Conservation (phyloP, 1,284 basidiomycete genomes). For the Pseudomicrostroma phylloplanum region DNA sequence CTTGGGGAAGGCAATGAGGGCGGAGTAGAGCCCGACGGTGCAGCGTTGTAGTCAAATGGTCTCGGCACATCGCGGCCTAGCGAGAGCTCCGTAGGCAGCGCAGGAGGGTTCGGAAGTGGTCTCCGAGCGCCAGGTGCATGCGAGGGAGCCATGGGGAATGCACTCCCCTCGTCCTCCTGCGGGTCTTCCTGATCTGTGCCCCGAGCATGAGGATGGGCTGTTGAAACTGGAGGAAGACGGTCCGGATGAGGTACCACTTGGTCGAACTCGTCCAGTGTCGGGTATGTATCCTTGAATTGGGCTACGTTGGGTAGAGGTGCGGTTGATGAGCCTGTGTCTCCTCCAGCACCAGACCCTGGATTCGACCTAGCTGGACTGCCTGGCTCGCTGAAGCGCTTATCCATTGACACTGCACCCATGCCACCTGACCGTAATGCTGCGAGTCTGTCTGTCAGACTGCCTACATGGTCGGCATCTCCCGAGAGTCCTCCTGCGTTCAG, state of each 20-base stretch:
- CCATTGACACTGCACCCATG: background rate
- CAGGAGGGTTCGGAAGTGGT: constrained; percentile 27
- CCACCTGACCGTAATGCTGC: background rate
- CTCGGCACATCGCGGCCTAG: constrained; percentile 27
- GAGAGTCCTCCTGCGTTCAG: background rate
- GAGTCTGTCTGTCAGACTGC: background rate
- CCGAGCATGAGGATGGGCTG: constrained; percentile 3
- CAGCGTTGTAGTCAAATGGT: constrained; percentile 17
- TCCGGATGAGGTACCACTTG: constrained; percentile 4
- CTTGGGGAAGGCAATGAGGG: background rate
- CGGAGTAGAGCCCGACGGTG: background rate
- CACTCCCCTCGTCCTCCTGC: constrained; percentile 8
- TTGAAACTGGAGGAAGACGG: background rate
- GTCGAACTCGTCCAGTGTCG: constrained; percentile 38
- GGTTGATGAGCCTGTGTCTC: background rate
- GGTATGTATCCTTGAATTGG: constrained; percentile 30
- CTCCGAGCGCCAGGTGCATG: constrained; percentile 20
- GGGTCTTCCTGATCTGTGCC: background rate
- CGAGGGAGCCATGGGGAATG: constrained; percentile 24
- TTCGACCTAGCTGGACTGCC: background rate
- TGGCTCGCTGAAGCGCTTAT: constrained; percentile 4
- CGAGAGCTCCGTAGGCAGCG: constrained; percentile 22
- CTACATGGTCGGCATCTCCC: constrained; percentile 1
- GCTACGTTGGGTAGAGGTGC: constrained; percentile 22
- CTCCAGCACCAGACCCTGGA: background rate